Evolutionary conservation across 805 yeast genomes (phyloP).

Genomic region (Candida nonsorbophila): DNA sequence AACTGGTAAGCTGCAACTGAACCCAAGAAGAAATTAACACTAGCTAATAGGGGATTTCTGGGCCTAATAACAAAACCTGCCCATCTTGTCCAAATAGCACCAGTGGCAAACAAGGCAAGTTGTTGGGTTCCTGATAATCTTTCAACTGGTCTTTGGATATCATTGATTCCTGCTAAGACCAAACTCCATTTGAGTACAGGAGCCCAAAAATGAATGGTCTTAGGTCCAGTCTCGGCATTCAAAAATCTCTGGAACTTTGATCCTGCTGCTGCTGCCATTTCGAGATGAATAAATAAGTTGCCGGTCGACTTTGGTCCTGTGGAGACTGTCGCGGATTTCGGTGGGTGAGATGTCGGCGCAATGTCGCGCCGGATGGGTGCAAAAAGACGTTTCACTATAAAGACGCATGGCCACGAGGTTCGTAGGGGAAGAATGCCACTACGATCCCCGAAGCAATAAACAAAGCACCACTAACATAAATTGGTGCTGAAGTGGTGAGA

Average conservation of each 20-base stretch:
- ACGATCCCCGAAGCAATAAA: conserved; percentile 41
- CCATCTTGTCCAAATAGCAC: conserved; percentile 98
- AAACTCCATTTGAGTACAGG: conserved; percentile 69
- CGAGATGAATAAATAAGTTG: no score
- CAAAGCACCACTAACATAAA: conserved; percentile 56
- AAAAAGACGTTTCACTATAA: no score
- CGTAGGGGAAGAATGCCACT: conserved; percentile 23
- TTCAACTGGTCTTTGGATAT: conserved; percentile 86
- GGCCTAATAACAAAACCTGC: conserved; percentile 85
- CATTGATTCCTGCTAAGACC: conserved; percentile 88
- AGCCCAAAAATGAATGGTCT: conserved; percentile 96
- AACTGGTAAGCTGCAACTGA: conserved; percentile 86
- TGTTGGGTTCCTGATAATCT: conserved; percentile 87
- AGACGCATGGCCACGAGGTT: conserved; percentile 16
- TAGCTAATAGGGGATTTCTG: conserved; percentile 78
- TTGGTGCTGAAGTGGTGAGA: conserved; percentile 52
- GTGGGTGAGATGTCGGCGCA: no score
- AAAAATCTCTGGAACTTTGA: conserved; percentile 65
- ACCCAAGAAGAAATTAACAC: conserved; percentile 91
- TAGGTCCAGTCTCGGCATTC: conserved; percentile 90
- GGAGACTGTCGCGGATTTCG: no score
- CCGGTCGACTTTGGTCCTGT: no score
- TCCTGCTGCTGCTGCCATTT: conserved; percentile 30
- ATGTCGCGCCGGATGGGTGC: no score
- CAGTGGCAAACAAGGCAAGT: conserved; percentile 82